phyloP scores from a whole-genome alignment of 345 rosid species.

The Lepidium aucheri region DNA sequence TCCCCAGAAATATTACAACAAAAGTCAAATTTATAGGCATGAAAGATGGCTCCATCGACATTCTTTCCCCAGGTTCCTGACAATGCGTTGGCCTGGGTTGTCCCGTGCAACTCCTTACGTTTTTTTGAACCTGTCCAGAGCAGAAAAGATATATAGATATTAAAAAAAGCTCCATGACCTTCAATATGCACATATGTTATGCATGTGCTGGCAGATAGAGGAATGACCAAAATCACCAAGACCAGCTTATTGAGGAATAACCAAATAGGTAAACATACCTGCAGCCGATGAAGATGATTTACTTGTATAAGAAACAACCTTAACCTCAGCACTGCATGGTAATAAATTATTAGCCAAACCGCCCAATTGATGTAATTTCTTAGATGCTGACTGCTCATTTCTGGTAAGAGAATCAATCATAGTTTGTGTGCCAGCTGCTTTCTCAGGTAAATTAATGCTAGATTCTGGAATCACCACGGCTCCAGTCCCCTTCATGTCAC shows the following conservation, averaged over 20 bases:
- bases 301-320: conserved; percentile 18
- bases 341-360: conserved; percentile 50
- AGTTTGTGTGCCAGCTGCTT: conserved; percentile 40
- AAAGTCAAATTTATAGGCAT: conserved; percentile 67
- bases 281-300: conserved; percentile 48
- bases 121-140: conserved; percentile 60
- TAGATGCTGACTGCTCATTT: conserved; percentile 47
- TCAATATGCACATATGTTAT: neutral
- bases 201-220: neutral
- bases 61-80: conserved; percentile 71
- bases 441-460: conserved; percentile 35
- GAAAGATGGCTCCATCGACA: conserved; percentile 40
- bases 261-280: conserved; percentile 28
- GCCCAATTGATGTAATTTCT: conserved; percentile 55
- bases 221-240: neutral
- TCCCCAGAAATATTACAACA: conserved; percentile 38
- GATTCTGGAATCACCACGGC: conserved; percentile 52
- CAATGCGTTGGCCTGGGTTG: conserved; percentile 40
- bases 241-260: neutral
- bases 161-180: conserved; percentile 1
- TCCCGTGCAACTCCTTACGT: conserved; percentile 89
- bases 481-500: conserved; percentile 40
- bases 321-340: conserved; percentile 29
- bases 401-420: conserved; percentile 45
- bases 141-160: neutral